phyloP scores from a whole-genome alignment of 202 grass and related monocot species.

The Sporobolus alterniflorus region DNA sequence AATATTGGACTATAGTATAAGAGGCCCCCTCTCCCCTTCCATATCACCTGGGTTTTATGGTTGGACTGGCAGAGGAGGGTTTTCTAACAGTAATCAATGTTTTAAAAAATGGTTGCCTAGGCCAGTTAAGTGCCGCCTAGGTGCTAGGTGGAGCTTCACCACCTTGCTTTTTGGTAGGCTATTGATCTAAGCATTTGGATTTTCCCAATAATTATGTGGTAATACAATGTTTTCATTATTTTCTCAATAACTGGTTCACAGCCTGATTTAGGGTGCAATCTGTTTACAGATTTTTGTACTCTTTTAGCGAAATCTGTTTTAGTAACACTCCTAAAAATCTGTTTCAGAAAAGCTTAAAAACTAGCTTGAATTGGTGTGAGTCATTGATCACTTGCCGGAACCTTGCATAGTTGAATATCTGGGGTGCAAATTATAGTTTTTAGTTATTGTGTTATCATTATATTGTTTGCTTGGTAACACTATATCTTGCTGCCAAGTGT shows the following conservation, averaged over 20 bases:
- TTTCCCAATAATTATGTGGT: neutral
- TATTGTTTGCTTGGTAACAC: neutral
- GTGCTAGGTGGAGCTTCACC: neutral
- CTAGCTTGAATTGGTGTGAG: neutral
- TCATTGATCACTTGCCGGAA: neutral
- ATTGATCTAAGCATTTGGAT: neutral
- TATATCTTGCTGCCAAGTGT: neutral
- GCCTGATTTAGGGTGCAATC: neutral
- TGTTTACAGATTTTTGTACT: no score
- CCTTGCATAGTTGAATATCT: neutral
- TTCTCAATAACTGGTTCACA: no score
- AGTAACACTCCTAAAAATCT: neutral
- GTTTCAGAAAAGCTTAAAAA: neutral
- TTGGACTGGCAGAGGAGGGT: no score
- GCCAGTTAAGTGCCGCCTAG: neutral
- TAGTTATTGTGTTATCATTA: neutral
- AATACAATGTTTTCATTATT: neutral
- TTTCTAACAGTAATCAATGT: no score
- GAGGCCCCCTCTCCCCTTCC: no score
- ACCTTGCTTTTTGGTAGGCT: neutral
- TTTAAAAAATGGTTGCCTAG: neutral
- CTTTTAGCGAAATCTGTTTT: neutral
- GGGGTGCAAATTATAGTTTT: neutral
- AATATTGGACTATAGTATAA: no score
- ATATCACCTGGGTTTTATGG: no score